Evolutionary conservation across 306 rosid genomes (phyloP), one percentile per base, ranked within the genome.

Genomic region (Abrus pulchellus): DNA sequence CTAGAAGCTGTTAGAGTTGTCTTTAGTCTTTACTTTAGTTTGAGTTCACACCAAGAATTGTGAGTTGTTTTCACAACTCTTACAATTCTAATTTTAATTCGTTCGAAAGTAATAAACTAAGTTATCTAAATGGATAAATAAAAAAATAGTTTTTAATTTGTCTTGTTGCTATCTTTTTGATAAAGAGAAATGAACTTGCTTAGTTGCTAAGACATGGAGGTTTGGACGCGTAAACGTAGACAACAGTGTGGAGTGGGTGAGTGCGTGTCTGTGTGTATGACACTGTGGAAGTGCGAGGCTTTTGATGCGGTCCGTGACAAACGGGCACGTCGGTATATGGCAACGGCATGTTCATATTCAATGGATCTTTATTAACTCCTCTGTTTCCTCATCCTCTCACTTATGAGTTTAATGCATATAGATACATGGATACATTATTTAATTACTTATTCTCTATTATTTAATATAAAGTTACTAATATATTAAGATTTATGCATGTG

Each of bases 191-290:
- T 10, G 9, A 66, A 57, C 1, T 61, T 83, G 9, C 92, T 88
- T 88, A 71, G 60, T 43, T 11, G 77, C 80, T 68, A 86, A 88
- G 94, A 57, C 3, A 84, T 36, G 50, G 30, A 50, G 29, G 2
- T 40, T 54, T 44, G 70, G 73, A 50, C 71, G 83, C 87, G 88
- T 84, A 82, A 59, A 41, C 43, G 3, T 1, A 14, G 11, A 20
- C 1, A 34, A 14, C 2, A 48, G 36, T 73, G 81, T 72, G 69
- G 14, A 32, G 67, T 28, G 32, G 34, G 65, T 62, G 87, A 77
- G 78, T 44, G 5, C 4, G 71, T 11, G 73, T 3, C 2, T 20
- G n/a, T 8, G 72, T 68, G 64, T 28, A 13, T 47, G 49, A 49
- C 68, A 72, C 68, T 41, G 41, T 14, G 48, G 5, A 4, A 5